These are phyloP conservation scores for Calonectria multiphialidica DNA, from an alignment of 2,329 filamentous ascomycete genomes.

Conservation along the genomic window DNA sequence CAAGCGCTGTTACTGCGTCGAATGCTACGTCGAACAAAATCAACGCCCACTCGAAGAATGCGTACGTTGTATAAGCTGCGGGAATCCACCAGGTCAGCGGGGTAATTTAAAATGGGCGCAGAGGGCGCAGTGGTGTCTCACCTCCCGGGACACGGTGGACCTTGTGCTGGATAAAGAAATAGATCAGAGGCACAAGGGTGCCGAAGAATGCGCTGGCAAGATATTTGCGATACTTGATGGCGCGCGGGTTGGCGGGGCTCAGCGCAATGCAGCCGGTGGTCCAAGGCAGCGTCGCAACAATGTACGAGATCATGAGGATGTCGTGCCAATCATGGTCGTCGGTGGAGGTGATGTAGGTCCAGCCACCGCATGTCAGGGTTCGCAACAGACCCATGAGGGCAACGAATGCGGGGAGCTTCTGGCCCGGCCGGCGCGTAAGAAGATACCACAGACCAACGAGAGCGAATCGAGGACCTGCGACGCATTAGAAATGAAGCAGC, in stretches of 20 bases:
- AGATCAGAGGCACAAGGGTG: conserved; percentile 89
- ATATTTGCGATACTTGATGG: conserved; percentile 90
- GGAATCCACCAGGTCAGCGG: conserved; percentile 28
- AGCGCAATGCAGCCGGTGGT: conserved; percentile 90
- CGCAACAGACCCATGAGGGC: conserved; percentile 85
- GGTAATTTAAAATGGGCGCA: neutral
- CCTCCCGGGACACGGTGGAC: conserved; percentile 94
- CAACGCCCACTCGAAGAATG: conserved; percentile 97
- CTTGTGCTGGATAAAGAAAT: conserved; percentile 99
- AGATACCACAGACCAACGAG: conserved; percentile 94
- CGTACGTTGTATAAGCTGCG: conserved; percentile 94
- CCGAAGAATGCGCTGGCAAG: conserved; percentile 89
- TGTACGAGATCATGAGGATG: conserved; percentile 98
- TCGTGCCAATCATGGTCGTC: conserved; percentile 99
- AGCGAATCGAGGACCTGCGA: conserved; percentile 84
- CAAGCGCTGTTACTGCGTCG: conserved; percentile 92
- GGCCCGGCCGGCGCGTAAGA: conserved; percentile 81
- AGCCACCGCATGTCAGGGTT: conserved; percentile 94
- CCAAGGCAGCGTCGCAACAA: conserved; percentile 95
- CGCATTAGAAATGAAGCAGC: conserved; percentile 29
- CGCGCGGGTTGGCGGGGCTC: conserved; percentile 85
- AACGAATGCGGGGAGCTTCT: conserved; percentile 83
- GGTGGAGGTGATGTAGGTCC: conserved; percentile 98
- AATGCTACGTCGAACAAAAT: conserved; percentile 97
- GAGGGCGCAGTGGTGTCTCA: conserved; percentile 58